Evolutionary conservation across 495 filamentous ascomycete genomes (phyloP).

Genomic region (Trichoderma erinaceum): DNA sequence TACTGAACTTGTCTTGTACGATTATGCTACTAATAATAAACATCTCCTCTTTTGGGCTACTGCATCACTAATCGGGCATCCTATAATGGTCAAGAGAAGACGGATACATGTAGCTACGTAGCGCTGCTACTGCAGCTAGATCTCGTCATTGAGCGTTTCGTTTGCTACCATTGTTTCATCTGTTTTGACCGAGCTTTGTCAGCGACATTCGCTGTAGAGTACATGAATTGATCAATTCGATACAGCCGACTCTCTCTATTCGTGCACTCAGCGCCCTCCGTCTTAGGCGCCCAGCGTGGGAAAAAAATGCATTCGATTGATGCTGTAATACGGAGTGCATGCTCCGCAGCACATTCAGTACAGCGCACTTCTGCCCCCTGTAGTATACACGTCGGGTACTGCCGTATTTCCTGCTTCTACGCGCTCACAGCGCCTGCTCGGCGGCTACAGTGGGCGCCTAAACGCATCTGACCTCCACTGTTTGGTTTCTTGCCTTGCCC

Average conservation of each 20-base stretch:
- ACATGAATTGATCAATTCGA: background rate
- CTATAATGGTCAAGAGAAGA: too few relatives aligned
- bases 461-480: background rate
- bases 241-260: background rate
- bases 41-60: too few relatives aligned
- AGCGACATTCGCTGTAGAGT: background rate
- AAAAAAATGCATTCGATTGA: background rate
- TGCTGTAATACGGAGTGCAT: too few relatives aligned
- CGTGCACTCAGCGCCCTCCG: background rate
- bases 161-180: background rate
- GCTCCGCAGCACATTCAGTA: too few relatives aligned
- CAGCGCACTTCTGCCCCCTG: too few relatives aligned
- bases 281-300: background rate
- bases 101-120: too few relatives aligned
- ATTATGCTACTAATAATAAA: too few relatives aligned
- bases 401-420: background rate
- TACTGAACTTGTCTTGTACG: too few relatives aligned
- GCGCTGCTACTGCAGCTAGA: background rate
- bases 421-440: background rate
- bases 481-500: background rate
- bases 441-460: conserved; percentile 11
- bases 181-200: background rate
- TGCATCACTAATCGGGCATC: too few relatives aligned
- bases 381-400: too few relatives aligned
- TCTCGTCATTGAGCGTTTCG: background rate